Conservation (phyloP, 495 filamentous ascomycete species). For the Penicillium steckii region DNA sequence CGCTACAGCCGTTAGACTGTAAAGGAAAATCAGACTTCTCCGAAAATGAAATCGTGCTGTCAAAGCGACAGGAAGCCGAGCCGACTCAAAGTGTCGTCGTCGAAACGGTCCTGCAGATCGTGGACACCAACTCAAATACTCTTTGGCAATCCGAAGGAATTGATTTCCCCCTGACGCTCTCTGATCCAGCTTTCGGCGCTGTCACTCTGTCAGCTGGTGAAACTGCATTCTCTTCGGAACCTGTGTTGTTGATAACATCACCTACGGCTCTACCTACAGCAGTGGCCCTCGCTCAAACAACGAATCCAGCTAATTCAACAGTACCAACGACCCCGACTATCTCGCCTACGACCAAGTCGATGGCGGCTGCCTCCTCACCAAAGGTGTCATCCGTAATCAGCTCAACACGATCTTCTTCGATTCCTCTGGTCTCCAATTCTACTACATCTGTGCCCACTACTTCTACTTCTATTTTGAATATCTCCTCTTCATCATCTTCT, state of each 20-base stretch:
- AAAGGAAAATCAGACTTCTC: neutral
- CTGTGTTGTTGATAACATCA: neutral
- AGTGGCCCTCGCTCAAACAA: neutral
- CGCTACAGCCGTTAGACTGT: neutral
- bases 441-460: constrained; percentile 15
- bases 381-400: constrained; percentile 6
- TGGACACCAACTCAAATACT: constrained; percentile 22
- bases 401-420: constrained; percentile 10
- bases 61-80: constrained; percentile 18
- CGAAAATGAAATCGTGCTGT: neutral
- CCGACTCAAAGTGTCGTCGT: constrained; percentile 2
- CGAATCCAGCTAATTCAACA: neutral
- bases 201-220: constrained; percentile 10
- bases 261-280: constrained; percentile 2
- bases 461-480: neutral
- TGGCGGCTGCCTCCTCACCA: constrained; percentile 7
- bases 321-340: constrained; percentile 1
- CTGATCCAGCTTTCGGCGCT: constrained; percentile 10
- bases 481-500: neutral
- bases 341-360: constrained; percentile 3
- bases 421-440: constrained; percentile 11
- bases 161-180: constrained; percentile 20
- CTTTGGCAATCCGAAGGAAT: constrained; percentile 11
- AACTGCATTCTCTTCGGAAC: neutral
- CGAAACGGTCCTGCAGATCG: constrained; percentile 21